phyloP scores from a whole-genome alignment of 495 filamentous ascomycete genomes.

The Podospora appendiculata region DNA sequence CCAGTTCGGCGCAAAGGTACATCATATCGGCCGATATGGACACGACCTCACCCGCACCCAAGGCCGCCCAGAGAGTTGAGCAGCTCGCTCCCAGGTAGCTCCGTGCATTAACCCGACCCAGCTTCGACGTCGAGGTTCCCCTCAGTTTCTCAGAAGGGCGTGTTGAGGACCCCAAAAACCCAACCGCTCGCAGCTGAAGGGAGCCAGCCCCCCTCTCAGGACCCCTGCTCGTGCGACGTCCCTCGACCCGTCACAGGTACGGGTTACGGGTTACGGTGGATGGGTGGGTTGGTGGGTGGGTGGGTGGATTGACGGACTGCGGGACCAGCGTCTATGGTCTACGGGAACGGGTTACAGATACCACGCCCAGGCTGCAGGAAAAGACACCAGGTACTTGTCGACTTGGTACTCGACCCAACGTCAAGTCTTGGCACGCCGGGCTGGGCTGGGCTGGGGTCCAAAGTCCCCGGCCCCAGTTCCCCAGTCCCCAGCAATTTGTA shows the following conservation, averaged over 20 bases:
- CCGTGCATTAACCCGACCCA: conserved; percentile 1
- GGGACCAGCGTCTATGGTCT: background rate
- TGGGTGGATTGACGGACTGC: conserved; percentile 1
- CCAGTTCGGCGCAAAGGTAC: background rate
- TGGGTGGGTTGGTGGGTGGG: background rate
- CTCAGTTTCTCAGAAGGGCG: background rate
- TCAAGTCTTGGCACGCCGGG: background rate
- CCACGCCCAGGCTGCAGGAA: conserved; percentile 14
- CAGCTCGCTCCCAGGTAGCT: too few relatives aligned
- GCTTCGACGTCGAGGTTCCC: background rate
- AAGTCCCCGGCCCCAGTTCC: too few relatives aligned
- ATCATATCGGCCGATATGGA: background rate
- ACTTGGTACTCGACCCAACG: background rate
- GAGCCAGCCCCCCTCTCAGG: background rate
- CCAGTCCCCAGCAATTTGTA: background rate
- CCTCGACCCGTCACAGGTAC: background rate
- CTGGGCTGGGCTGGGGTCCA: background rate
- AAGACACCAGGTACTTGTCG: conserved; percentile 5
- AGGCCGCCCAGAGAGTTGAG: too few relatives aligned
- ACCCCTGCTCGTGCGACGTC: conserved; percentile 1
- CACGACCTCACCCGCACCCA: too few relatives aligned
- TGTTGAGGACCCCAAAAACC: background rate
- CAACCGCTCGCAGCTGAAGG: background rate
- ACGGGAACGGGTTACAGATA: conserved; percentile 4
- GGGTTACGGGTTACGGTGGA: background rate